Evolutionary conservation across 352 stramenopile species (phyloP).

Genomic region (Pythium diclinum): DNA sequence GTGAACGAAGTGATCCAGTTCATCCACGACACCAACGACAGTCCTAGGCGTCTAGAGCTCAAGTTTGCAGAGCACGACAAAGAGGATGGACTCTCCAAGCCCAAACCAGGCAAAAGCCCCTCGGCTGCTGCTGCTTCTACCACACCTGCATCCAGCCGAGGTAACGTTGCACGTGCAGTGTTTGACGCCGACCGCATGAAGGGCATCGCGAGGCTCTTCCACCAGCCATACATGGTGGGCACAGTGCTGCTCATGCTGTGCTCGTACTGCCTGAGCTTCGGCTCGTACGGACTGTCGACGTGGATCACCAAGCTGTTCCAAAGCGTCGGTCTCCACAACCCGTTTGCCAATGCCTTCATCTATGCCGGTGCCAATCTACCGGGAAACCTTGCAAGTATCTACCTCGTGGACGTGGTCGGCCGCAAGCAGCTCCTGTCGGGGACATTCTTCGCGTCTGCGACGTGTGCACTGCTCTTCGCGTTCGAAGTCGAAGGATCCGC

Average conservation of each 20-base stretch:
- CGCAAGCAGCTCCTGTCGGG: conserved; percentile 61
- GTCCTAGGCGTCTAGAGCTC: conserved; percentile 52
- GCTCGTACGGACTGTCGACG: conserved; percentile 90
- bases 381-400: conserved; percentile 85
- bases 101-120: background rate
- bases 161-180: conserved; percentile 53
- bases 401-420: conserved; percentile 71
- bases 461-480: conserved; percentile 75
- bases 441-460: conserved; percentile 63
- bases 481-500: conserved; percentile 64
- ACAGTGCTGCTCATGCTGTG: conserved; percentile 71
- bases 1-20: conserved; percentile 58
- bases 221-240: conserved; percentile 32
- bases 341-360: conserved; percentile 91
- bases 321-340: conserved; percentile 79
- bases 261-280: conserved; percentile 80
- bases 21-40: conserved; percentile 55
- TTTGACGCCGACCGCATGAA: conserved; percentile 67
- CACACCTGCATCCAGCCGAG: conserved; percentile 32
- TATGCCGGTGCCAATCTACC: conserved; percentile 90
- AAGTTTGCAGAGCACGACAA: conserved; percentile 54
- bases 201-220: conserved; percentile 49
- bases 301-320: conserved; percentile 95
- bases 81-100: conserved; percentile 32
- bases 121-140: background rate